A percentile compares a stretch with the other conserved stretches of the same genome.
Conservation (phyloP, 371 early-diverging fungal species). For the Amoeboaphelidium occidentale region DNA sequence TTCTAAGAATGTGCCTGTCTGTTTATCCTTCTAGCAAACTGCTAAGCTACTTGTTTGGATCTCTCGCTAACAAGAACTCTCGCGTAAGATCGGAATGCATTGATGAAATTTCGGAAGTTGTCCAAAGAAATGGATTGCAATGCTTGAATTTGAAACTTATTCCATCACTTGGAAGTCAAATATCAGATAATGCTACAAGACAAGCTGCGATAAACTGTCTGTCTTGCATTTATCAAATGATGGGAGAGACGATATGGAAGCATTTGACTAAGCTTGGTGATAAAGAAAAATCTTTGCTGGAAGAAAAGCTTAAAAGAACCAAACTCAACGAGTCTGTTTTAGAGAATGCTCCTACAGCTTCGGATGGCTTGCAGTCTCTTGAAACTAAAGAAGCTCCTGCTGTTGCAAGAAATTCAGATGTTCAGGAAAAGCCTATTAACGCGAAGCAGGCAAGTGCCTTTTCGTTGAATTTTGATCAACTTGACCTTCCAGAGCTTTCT, state of each 20-base stretch:
- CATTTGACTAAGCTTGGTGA: slow-evolving; percentile 41
- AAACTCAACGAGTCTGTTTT: background rate
- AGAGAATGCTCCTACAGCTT: background rate
- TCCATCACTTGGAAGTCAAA: slow-evolving; percentile 40
- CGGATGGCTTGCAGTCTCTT: too few species aligned
- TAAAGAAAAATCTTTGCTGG: slow-evolving; percentile 47
- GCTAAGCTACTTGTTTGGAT: slow-evolving; percentile 37
- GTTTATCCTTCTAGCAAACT: slow-evolving; percentile 58
- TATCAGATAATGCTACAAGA: slow-evolving; percentile 56
- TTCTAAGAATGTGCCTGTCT: slow-evolving; percentile 30
- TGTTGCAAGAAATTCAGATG: too few species aligned
- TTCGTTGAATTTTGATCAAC: too few species aligned
- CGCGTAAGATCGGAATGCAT: slow-evolving; percentile 55
- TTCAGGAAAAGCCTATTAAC: too few species aligned
- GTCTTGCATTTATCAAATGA: slow-evolving; percentile 31
- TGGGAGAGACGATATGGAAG: slow-evolving; percentile 45
- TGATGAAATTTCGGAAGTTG: slow-evolving; percentile 42
- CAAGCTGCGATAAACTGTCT: slow-evolving; percentile 44
- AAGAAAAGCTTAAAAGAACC: slow-evolving; percentile 40
- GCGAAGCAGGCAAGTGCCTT: too few species aligned
- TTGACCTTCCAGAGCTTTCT: too few species aligned
- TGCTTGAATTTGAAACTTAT: slow-evolving; percentile 34
- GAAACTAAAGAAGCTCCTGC: too few species aligned
- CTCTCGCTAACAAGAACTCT: slow-evolving; percentile 47
- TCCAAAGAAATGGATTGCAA: slow-evolving; percentile 42